These are phyloP conservation scores for Petunia axillaris DNA, from an alignment of 257 asterid genomes.

Conservation along the genomic window DNA sequence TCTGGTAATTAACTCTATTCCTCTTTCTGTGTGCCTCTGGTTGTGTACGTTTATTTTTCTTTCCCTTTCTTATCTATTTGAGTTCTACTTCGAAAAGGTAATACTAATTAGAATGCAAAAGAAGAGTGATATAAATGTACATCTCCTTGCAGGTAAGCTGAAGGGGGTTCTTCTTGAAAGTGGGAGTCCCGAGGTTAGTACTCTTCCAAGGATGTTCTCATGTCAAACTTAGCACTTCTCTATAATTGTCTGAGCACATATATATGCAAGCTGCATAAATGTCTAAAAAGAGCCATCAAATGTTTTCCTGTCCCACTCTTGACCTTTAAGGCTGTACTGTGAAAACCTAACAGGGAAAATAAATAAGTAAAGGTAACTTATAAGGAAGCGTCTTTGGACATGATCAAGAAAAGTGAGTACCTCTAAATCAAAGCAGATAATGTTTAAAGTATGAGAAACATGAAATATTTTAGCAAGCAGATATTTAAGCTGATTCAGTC, in stretches of 20 bases:
- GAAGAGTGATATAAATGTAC: constrained; percentile 6
- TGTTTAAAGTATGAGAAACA: neutral
- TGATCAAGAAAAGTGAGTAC: neutral
- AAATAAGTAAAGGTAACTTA: neutral
- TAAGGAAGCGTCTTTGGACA: neutral
- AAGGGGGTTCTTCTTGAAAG: constrained; percentile 95
- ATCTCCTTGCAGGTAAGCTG: constrained; percentile 68
- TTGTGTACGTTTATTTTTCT: constrained; percentile 21
- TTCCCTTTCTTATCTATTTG: neutral
- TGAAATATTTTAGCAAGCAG: neutral
- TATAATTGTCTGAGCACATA: neutral
- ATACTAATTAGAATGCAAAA: neutral
- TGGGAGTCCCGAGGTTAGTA: constrained; percentile 85
- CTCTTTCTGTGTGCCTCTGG: neutral
- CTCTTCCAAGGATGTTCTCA: neutral
- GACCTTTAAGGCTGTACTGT: constrained; percentile 11
- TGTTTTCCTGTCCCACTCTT: neutral
- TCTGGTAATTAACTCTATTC: constrained; percentile 51
- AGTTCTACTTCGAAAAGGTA: constrained; percentile 9
- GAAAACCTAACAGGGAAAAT: neutral
- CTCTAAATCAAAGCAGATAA: neutral
- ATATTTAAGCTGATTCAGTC: neutral
- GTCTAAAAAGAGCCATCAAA: neutral
- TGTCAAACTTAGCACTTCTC: neutral
- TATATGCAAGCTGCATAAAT: neutral